Conservation (phyloP, 1,139 yeast genomes). For the Pichia sp. region DNA sequence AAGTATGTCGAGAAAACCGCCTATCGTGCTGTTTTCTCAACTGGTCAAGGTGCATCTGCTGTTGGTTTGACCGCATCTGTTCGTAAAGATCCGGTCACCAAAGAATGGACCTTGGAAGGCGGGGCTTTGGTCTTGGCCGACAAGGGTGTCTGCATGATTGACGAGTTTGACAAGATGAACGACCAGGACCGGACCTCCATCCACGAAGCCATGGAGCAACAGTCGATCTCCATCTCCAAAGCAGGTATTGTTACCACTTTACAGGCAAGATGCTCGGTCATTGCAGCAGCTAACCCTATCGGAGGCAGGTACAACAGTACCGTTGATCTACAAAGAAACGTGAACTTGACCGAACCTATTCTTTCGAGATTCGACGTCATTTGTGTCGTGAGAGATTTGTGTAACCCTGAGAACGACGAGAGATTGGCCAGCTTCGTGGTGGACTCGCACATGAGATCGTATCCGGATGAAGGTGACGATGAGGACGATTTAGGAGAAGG, state of each 20-base stretch:
- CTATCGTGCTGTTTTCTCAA: conserved; percentile 92
- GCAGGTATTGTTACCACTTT: conserved; percentile 97
- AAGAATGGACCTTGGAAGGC: conserved; percentile 98
- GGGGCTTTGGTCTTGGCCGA: conserved; percentile 98
- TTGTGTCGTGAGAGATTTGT: conserved; percentile 91
- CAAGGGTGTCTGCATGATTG: conserved; percentile 93
- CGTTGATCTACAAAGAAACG: conserved; percentile 84
- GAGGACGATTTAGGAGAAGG: conserved; percentile 19
- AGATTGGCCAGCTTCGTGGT: conserved; percentile 85
- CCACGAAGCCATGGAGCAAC: conserved; percentile 99
- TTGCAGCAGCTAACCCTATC: conserved; percentile 98
- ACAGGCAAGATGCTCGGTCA: conserved; percentile 93
- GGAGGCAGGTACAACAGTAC: conserved; percentile 95
- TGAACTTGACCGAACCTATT: conserved; percentile 92
- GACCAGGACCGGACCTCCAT: conserved; percentile 97
- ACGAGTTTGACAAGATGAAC: conserved; percentile 98
- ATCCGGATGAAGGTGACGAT: conserved; percentile 51
- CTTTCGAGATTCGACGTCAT: conserved; percentile 92
- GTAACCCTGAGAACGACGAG: conserved; percentile 87
- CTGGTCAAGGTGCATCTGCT: conserved; percentile 99
- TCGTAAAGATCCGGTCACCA: conserved; percentile 88
- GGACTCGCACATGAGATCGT: conserved; percentile 87
- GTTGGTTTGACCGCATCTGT: conserved; percentile 98
- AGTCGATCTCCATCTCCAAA: conserved; percentile 90
- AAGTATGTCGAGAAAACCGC: conserved; percentile 96